Evolutionary conservation across 208 protist genomes (phyloP).

Genomic region (Crithidia mellificae): DNA sequence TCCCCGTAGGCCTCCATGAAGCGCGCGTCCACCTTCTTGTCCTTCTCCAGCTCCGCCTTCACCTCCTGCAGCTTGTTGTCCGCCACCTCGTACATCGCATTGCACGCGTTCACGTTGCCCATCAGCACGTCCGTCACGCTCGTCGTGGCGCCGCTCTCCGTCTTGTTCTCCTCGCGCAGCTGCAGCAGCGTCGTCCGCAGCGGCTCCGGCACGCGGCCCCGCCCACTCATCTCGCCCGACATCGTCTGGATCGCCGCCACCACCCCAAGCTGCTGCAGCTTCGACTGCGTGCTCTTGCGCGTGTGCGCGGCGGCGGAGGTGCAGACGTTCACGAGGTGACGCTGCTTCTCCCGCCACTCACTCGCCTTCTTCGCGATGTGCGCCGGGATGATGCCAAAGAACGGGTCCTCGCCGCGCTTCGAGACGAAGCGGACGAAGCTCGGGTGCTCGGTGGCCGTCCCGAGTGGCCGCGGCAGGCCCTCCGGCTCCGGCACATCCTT

Average conservation of each 20-base stretch:
- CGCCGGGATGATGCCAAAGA: conserved; percentile 84
- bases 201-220: conserved; percentile 60
- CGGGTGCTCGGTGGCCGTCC: conserved; percentile 52
- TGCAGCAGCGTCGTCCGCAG: conserved; percentile 62
- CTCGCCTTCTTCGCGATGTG: conserved; percentile 61
- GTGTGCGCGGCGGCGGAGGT: conserved; percentile 34
- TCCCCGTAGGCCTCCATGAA: conserved; percentile 73
- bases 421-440: conserved; percentile 63
- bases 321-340: conserved; percentile 50
- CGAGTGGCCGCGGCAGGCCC: conserved; percentile 62
- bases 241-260: conserved; percentile 60
- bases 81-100: conserved; percentile 50
- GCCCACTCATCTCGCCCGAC: conserved; percentile 50
- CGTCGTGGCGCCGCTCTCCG: conserved; percentile 34
- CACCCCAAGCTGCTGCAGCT: conserved; percentile 62
- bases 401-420: conserved; percentile 72
- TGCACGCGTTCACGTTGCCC: conserved; percentile 52
- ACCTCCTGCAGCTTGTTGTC: conserved; percentile 62
- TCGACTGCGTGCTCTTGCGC: conserved; percentile 40
- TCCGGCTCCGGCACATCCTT: conserved; percentile 61
- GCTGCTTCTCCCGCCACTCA: conserved; percentile 67
- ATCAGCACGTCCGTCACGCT: conserved; percentile 46
- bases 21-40: conserved; percentile 48
- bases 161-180: conserved; percentile 48
- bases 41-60: conserved; percentile 52